Percentiles rank a stretch among this genome's conserved stretches.
These are phyloP conservation scores for Danielia reshetovae DNA, from an alignment of 805 yeast genomes.

Conservation along the genomic window DNA sequence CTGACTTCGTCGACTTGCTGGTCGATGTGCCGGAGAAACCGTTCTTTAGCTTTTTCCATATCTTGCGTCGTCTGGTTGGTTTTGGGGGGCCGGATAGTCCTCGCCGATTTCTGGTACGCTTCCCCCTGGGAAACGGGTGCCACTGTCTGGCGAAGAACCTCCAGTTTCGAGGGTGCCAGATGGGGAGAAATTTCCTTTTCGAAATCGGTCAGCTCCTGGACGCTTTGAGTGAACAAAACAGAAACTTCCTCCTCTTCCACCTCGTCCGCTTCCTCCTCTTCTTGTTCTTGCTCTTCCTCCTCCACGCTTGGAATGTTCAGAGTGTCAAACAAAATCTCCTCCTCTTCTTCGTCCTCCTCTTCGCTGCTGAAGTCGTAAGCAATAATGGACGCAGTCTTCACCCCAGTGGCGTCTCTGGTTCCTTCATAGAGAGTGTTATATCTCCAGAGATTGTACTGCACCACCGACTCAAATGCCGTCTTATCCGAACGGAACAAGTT, in stretches of 20 bases:
- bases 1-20: constrained; percentile 21
- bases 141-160: too few species aligned
- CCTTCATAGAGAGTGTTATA: constrained; percentile 23
- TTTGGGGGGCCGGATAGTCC: constrained; percentile 5
- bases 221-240: constrained; percentile 2
- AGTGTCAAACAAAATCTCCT: too few species aligned
- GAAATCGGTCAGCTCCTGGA: too few species aligned
- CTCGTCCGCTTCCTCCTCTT: not conserved
- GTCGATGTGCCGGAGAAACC: constrained; percentile 25
- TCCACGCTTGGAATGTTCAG: not conserved
- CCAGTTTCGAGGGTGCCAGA: too few species aligned
- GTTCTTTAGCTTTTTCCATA: constrained; percentile 20
- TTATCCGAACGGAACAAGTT: constrained; percentile 47
- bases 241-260: too few species aligned
- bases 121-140: too few species aligned
- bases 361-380: constrained; percentile 2
- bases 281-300: not conserved
- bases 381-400: constrained; percentile 2
- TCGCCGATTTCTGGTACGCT: constrained; percentile 6
- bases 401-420: constrained; percentile 6
- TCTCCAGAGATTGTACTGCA: constrained; percentile 40
- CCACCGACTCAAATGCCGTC: constrained; percentile 36
- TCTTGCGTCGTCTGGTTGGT: constrained; percentile 3
- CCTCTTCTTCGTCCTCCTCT: constrained; percentile 7
- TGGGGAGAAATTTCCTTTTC: constrained; percentile 28